Conservation (phyloP, 345 rosid genomes). For the Alliaria petiolata region DNA sequence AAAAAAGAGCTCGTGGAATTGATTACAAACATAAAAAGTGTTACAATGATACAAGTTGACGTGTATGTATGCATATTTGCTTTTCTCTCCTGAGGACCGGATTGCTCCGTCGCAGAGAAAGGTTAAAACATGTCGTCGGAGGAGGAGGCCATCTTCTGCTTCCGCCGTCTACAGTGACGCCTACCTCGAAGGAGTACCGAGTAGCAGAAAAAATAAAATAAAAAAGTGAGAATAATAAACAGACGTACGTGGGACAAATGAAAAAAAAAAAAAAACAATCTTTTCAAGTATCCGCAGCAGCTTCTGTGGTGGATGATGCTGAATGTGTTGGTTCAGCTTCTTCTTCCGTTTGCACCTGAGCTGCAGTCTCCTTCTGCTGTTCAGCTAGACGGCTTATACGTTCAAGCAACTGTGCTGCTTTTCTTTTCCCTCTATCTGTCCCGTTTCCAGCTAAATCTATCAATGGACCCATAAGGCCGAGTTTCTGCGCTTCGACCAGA, state of each 20-base stretch:
- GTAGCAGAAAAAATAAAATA: neutral
- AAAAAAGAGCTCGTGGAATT: neutral
- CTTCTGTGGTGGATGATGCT: slow-evolving; percentile 37
- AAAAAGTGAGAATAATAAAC: slow-evolving; percentile 17
- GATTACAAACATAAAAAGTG: slow-evolving; percentile 22
- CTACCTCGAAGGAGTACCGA: slow-evolving; percentile 8
- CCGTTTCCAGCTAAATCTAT: slow-evolving; percentile 81
- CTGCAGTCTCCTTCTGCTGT: slow-evolving; percentile 58
- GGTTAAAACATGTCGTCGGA: slow-evolving; percentile 16
- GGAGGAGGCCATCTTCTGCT: slow-evolving; percentile 20
- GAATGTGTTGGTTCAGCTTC: slow-evolving; percentile 38
- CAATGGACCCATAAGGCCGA: slow-evolving; percentile 73
- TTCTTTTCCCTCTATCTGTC: slow-evolving; percentile 89
- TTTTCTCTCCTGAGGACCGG: slow-evolving; percentile 15
- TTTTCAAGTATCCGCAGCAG: slow-evolving; percentile 46
- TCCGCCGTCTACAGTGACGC: slow-evolving; percentile 18
- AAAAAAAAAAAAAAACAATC: neutral
- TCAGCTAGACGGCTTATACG: slow-evolving; percentile 69
- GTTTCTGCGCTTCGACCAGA: slow-evolving; percentile 71
- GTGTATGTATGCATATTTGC: slow-evolving; percentile 34
- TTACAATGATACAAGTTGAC: slow-evolving; percentile 36
- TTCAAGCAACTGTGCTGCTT: slow-evolving; percentile 86
- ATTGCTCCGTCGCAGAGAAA: slow-evolving; percentile 25
- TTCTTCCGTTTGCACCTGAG: slow-evolving; percentile 32
- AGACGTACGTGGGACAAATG: neutral